Evolutionary conservation across 805 yeast species (phyloP).

Genomic region (Peterozyma xylosa): DNA sequence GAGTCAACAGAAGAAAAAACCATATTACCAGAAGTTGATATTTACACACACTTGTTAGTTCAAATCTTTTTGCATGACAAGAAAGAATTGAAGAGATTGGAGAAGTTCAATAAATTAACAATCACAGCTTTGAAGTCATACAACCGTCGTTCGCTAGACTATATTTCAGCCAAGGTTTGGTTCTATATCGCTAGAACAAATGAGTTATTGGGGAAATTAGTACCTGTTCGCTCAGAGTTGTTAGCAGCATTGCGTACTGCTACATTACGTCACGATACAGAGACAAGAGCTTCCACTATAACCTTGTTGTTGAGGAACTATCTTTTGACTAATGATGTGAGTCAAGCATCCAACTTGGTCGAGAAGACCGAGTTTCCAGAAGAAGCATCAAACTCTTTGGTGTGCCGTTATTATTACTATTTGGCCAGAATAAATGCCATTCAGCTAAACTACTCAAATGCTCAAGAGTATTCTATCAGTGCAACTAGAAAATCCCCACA

Average conservation of each 20-base stretch:
- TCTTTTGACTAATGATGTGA: slow-evolving; percentile 68
- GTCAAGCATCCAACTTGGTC: slow-evolving; percentile 82
- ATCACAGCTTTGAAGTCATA: slow-evolving; percentile 50
- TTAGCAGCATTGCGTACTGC: slow-evolving; percentile 78
- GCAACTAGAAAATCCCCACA: slow-evolving; percentile 97
- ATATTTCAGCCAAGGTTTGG: slow-evolving; percentile 87
- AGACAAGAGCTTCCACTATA: slow-evolving; percentile 81
- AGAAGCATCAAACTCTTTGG: slow-evolving; percentile 77
- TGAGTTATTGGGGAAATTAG: slow-evolving; percentile 51
- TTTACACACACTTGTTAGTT: slow-evolving; percentile 70
- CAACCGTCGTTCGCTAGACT: slow-evolving; percentile 79
- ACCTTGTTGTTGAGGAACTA: slow-evolving; percentile 83
- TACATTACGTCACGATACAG: slow-evolving; percentile 84
- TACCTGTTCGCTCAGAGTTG: slow-evolving; percentile 60
- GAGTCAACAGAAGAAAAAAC: slow-evolving; percentile 21
- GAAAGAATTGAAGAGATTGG: slow-evolving; percentile 38
- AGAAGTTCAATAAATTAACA: slow-evolving; percentile 44
- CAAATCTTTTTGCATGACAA: slow-evolving; percentile 71
- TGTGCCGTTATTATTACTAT: slow-evolving; percentile 87
- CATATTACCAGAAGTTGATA: slow-evolving; percentile 71
- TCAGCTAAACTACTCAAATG: slow-evolving; percentile 86
- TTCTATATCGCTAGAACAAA: slow-evolving; percentile 77
- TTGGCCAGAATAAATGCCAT: slow-evolving; percentile 86
- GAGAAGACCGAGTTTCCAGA: slow-evolving; percentile 86
- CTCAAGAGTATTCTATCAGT: slow-evolving; percentile 85